These are phyloP conservation scores for Multifurca ochricompacta DNA, from an alignment of 768 basidiomycete genomes.

Conservation along the genomic window DNA sequence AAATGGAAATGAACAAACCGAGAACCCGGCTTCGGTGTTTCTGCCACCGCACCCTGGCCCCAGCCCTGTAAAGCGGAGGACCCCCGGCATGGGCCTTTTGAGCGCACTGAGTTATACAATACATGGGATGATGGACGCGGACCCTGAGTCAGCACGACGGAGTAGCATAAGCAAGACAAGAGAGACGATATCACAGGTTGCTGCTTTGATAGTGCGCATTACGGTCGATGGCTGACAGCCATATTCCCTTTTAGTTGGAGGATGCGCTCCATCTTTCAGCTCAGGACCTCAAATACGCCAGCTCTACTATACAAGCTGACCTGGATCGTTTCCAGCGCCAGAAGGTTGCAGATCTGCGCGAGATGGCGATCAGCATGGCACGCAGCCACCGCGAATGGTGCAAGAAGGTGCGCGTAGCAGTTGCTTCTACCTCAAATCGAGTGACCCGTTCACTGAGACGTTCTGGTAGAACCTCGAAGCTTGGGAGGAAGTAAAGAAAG, in stretches of 20 bases:
- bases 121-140: constrained; percentile 98
- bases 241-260: constrained; percentile 57
- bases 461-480: constrained; percentile 78
- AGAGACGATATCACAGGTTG: constrained; percentile 90
- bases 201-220: constrained; percentile 14
- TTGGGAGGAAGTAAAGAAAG: constrained; percentile 93
- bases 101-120: constrained; percentile 91
- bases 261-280: constrained; percentile 88
- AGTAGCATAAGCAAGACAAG: constrained; percentile 91
- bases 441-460: background rate
- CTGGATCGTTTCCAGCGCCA: constrained; percentile 97
- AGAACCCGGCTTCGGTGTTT: constrained; percentile 36
- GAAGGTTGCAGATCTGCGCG: constrained; percentile 92
- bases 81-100: constrained; percentile 79
- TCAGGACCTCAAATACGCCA: constrained; percentile 93
- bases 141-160: constrained; percentile 91
- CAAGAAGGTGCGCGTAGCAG: constrained; percentile 57
- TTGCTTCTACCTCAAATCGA: background rate
- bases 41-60: constrained; percentile 78
- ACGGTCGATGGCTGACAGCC: constrained; percentile 8
- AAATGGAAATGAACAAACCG: constrained; percentile 27
- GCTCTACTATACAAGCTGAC: constrained; percentile 94
- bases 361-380: constrained; percentile 90
- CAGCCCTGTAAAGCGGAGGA: constrained; percentile 51
- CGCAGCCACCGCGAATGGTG: constrained; percentile 94